Evolutionary conservation across 2,329 filamentous ascomycete species (phyloP), one percentile per base, ranked within the genome.

Genomic region (Neurospora crassa): DNA sequence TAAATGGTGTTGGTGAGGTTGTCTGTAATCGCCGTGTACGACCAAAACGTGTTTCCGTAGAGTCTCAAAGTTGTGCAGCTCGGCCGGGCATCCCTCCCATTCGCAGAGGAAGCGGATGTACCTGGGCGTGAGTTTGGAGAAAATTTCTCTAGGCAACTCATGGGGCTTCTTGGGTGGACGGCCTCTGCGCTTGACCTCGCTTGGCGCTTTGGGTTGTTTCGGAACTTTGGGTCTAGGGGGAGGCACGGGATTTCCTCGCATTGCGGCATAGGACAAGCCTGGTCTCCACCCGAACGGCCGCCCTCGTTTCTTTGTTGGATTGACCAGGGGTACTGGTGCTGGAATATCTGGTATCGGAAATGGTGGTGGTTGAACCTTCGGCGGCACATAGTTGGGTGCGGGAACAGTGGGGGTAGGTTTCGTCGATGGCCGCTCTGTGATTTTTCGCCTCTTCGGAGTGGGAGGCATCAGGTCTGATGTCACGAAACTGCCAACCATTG

Each of bases 31-130:
- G 45, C 78, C 81, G 76, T 91, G 89, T 2, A 89, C 82, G 16
- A 83, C 75, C 20, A 79, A 76, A 16, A 90, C 79, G 74, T 91
- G 89, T 70, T 80, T 81, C 34, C 85, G 82, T 53, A 91, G 78
- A 11, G 88, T 90, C 14, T 86, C 85, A 71, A 89, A 78, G 75
- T 91, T 91, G 69, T 90, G 87, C 67, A 91, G 80, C 78, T 90
- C 86, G 3, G 88, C 88, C 40, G 81, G 83, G 76, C 89, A 91
- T 0, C 81, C 81, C 29, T 79, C 74, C 89, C 89, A 91, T 77
- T 90, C 87, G 78, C 89, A 91, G 11, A 83, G 72, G 75, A 88
- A 91, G 1, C 82, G 78, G n/a, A 83, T 71, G 74, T 86, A 89
- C 5, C 78, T 79, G 6, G 85, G 82, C 29, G 81, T 76, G 29